These are phyloP conservation scores for Fraxinus dipetala DNA, from an alignment of 305 asterid species.

Conservation along the genomic window DNA sequence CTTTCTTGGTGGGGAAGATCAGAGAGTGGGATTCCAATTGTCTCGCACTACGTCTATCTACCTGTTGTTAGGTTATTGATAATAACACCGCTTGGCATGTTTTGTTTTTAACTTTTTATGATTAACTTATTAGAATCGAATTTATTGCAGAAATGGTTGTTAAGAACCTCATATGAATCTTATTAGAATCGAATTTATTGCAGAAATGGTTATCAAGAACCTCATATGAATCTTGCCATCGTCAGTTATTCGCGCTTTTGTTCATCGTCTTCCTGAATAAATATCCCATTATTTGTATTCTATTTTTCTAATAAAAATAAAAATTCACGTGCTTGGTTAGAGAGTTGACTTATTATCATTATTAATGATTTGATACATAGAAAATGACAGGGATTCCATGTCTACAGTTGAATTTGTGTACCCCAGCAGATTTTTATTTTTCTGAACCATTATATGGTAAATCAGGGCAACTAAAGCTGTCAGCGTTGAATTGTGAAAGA, in stretches of 20 bases:
- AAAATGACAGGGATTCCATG: constrained; percentile 45
- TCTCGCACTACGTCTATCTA: not conserved
- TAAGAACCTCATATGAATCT: not conserved
- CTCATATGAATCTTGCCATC: not conserved
- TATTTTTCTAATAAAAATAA: too few species aligned
- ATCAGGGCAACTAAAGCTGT: constrained; percentile 33
- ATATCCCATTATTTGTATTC: not conserved
- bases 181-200: not conserved
- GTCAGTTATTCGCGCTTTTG: not conserved
- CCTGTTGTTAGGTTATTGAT: not conserved
- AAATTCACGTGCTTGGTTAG: not conserved
- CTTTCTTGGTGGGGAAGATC: not conserved
- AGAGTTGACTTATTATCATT: not conserved
- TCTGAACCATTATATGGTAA: constrained; percentile 28
- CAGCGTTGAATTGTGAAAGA: not conserved
- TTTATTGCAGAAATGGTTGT: not conserved
- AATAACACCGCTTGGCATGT: not conserved
- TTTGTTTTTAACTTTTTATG: not conserved
- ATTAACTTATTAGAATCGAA: not conserved
- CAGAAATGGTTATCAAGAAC: not conserved
- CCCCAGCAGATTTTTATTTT: constrained; percentile 25
- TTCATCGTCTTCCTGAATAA: not conserved
- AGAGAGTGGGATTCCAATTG: not conserved
- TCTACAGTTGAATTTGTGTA: constrained; percentile 31
- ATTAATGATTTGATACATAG: not conserved